Evolutionary conservation across 768 basidiomycete species (phyloP).

Genomic region (Ramaria rubella): DNA sequence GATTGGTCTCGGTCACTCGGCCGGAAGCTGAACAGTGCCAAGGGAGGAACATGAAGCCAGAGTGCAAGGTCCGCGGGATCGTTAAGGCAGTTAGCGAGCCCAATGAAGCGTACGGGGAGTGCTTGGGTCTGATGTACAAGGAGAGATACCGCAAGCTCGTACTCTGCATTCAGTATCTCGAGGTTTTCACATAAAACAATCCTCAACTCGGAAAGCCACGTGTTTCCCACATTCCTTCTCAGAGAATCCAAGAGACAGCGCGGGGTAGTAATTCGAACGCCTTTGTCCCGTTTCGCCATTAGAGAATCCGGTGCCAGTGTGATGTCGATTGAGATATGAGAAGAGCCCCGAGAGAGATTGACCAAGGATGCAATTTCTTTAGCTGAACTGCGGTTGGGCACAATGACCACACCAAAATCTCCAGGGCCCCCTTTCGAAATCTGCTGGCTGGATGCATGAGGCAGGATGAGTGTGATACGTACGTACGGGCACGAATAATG

Average conservation of each 20-base stretch:
- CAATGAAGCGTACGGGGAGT: conserved; percentile 64
- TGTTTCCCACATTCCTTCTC: conserved; percentile 19
- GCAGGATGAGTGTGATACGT: not conserved
- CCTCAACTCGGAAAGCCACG: conserved; percentile 37
- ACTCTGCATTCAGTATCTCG: conserved; percentile 71
- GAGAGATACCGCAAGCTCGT: conserved; percentile 78
- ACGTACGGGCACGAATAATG: conserved; percentile 4
- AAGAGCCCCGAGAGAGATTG: conserved; percentile 31
- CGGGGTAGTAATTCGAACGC: conserved; percentile 55
- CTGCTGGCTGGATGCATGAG: conserved; percentile 44
- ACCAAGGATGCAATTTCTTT: conserved; percentile 48
- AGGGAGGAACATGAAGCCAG: conserved; percentile 72
- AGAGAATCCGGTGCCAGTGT: conserved; percentile 19
- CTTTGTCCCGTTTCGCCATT: conserved; percentile 27
- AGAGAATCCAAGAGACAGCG: conserved; percentile 41
- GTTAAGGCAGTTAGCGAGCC: conserved; percentile 68
- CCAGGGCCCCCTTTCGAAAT: conserved; percentile 33
- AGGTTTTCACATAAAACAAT: conserved; percentile 80
- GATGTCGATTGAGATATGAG: conserved; percentile 36
- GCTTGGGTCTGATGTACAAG: conserved; percentile 59
- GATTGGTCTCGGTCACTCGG: conserved; percentile 81
- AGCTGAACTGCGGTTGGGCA: conserved; percentile 52
- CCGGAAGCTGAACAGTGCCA: conserved; percentile 66
- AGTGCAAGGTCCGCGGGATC: conserved; percentile 75
- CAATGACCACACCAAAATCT: conserved; percentile 58